Conservation (phyloP, 164 flowering plant genomes). For the Umbellularia californica region DNA sequence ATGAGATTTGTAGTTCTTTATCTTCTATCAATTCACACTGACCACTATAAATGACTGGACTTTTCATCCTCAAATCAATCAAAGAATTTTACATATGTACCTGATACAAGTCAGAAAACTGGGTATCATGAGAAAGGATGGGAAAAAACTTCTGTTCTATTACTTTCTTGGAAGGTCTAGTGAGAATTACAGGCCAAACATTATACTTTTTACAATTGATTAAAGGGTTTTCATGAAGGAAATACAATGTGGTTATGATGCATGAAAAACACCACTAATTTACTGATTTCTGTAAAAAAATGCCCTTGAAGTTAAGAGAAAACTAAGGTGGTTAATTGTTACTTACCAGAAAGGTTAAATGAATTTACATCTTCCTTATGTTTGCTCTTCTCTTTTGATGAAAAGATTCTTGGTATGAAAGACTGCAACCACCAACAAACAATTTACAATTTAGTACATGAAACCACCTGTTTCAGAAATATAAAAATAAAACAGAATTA, state of each 20-base stretch:
- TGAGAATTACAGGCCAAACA: background rate
- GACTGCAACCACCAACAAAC: conserved; percentile 15
- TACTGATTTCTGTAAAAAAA: background rate
- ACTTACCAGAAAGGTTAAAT: conserved; percentile 16
- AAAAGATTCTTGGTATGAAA: conserved; percentile 18
- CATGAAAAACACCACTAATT: background rate
- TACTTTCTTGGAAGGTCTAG: background rate
- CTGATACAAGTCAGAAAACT: background rate
- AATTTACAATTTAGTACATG: background rate
- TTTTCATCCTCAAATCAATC: background rate
- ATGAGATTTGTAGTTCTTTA: background rate
- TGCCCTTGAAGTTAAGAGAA: background rate
- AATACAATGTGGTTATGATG: background rate
- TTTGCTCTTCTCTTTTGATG: conserved; percentile 13
- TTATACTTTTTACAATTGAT: background rate
- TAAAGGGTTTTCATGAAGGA: background rate
- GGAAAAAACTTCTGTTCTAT: background rate
- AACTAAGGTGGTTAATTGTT: background rate
- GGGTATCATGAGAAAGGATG: background rate
- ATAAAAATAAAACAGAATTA: background rate
- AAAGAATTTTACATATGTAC: background rate
- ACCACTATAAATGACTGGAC: conserved; percentile 5
- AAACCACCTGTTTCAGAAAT: background rate
- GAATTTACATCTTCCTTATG: conserved; percentile 10
- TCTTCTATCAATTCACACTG: conserved; percentile 1